These are phyloP conservation scores for Tephrocybe sp. DNA, from an alignment of 768 basidiomycete genomes.

Conservation along the genomic window DNA sequence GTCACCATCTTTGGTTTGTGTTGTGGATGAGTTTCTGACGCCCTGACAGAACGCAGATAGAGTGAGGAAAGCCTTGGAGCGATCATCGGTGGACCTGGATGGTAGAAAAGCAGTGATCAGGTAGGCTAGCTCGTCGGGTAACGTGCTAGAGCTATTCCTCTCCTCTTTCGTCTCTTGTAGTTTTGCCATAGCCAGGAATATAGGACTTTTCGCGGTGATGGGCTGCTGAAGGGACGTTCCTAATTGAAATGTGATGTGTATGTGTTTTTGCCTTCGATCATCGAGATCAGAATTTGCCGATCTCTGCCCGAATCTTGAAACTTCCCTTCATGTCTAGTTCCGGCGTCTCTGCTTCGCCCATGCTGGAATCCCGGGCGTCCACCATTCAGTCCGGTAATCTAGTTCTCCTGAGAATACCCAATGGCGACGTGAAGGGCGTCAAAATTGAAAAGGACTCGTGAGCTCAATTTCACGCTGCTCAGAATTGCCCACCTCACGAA, in stretches of 20 bases:
- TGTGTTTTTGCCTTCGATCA: constrained; percentile 3
- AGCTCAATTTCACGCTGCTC: constrained; percentile 25
- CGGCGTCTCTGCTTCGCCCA: constrained; percentile 1
- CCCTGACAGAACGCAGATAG: constrained; percentile 71
- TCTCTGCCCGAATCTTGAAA: not conserved
- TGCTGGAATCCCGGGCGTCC: constrained; percentile 20
- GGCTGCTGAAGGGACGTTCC: not conserved
- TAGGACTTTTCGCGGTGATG: not conserved
- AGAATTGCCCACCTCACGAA: not conserved
- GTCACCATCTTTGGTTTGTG: constrained; percentile 39
- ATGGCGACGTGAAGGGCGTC: constrained; percentile 72
- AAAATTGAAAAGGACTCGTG: constrained; percentile 75
- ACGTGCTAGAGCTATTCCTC: constrained; percentile 29
- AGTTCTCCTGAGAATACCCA: constrained; percentile 80
- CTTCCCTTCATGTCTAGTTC: constrained; percentile 9
- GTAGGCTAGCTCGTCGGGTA: constrained; percentile 56
- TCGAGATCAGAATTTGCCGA: constrained; percentile 3
- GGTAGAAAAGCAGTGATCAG: constrained; percentile 55
- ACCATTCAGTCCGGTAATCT: constrained; percentile 68
- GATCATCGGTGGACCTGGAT: constrained; percentile 38
- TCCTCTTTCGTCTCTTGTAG: not conserved
- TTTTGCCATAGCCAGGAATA: constrained; percentile 4
- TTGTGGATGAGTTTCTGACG: constrained; percentile 38
- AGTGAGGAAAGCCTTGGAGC: constrained; percentile 70
- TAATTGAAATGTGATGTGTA: not conserved